Conservation (phyloP, 23 red algal species). For the Cyanidiococcus yangmingshanensis region DNA sequence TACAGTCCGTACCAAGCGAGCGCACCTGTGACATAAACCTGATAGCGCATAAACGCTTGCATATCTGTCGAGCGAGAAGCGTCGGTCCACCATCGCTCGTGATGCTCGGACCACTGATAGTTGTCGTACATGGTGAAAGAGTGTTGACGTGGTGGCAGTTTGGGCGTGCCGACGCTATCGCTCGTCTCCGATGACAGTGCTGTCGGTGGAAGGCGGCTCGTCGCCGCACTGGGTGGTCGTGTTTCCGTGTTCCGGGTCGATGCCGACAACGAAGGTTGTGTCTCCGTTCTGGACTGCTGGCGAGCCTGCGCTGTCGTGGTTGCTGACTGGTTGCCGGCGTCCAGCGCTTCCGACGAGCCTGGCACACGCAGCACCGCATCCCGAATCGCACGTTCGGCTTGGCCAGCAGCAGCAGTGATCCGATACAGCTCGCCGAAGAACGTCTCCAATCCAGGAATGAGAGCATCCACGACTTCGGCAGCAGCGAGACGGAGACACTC, state of each 20-base stretch:
- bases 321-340: neutral
- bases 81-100: neutral
- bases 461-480: neutral
- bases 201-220: neutral
- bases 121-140: constrained; percentile 8
- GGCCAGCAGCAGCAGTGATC: neutral
- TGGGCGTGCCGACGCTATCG: neutral
- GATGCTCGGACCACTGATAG: neutral
- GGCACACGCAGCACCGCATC: neutral
- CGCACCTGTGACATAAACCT: neutral
- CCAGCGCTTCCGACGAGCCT: neutral
- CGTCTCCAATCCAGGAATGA: neutral
- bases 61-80: neutral
- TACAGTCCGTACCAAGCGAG: neutral
- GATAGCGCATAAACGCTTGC: neutral
- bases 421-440: neutral
- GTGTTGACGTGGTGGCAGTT: neutral
- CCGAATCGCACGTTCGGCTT: neutral
- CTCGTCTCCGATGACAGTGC: neutral
- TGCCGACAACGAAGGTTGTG: neutral
- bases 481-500: neutral
- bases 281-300: neutral
- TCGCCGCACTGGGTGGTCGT: neutral
- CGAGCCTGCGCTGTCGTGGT: neutral
- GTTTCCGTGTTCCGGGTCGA: neutral